Conservation (phyloP, 768 basidiomycete species). For the Hypsizygus marmoreus region DNA sequence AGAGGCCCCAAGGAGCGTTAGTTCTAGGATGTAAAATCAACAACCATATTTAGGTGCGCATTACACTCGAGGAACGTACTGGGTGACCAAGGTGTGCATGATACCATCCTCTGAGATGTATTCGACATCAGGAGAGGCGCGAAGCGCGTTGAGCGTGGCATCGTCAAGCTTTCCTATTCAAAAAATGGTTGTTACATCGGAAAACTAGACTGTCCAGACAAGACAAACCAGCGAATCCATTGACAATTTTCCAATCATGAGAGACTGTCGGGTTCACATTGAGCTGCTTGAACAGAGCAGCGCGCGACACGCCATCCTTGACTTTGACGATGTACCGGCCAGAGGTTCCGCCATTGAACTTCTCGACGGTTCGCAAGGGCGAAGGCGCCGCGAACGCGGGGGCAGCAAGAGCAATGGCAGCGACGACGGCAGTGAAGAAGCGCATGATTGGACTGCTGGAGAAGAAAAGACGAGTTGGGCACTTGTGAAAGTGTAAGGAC, state of each 20-base stretch:
- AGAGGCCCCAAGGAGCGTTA: constrained; percentile 34
- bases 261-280: constrained; percentile 7
- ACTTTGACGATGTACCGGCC: constrained; percentile 35
- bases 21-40: no score
- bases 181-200: no score
- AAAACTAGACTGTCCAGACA: neutral
- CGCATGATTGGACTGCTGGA: constrained; percentile 1
- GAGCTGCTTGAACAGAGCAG: constrained; percentile 15
- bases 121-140: constrained; percentile 23
- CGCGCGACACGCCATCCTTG: constrained; percentile 29
- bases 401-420: constrained; percentile 6
- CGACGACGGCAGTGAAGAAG: constrained; percentile 6
- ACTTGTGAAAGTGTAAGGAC: no score
- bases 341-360: constrained; percentile 22
- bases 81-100: constrained; percentile 23
- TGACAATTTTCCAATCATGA: constrained; percentile 29
- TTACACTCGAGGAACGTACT: no score
- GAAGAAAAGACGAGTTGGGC: no score
- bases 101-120: constrained; percentile 24
- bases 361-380: constrained; percentile 3
- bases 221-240: constrained; percentile 31
- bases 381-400: constrained; percentile 7
- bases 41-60: no score
- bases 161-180: constrained; percentile 18
- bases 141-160: constrained; percentile 23